Conservation (phyloP, 352 stramenopile species). For the Phytophthora multivora region DNA sequence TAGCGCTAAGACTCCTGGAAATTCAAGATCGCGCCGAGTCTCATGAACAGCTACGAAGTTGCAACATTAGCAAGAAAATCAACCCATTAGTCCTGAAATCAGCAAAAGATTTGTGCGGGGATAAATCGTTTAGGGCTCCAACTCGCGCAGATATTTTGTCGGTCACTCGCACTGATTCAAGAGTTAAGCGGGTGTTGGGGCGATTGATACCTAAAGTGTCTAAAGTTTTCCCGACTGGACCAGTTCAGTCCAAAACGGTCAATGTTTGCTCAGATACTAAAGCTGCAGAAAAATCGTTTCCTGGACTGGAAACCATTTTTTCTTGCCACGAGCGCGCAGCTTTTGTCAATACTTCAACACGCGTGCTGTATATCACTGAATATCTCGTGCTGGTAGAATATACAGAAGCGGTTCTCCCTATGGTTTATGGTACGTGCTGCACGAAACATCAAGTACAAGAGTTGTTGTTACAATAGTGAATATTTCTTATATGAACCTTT, state of each 20-base stretch:
- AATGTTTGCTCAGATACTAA: background rate
- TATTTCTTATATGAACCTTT: too few relatives aligned
- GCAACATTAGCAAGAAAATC: background rate
- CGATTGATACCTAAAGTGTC: background rate
- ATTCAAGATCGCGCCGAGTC: constrained; percentile 3
- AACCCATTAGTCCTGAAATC: background rate
- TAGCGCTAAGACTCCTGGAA: constrained; percentile 11
- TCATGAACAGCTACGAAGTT: background rate
- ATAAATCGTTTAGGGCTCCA: background rate
- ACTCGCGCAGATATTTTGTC: background rate
- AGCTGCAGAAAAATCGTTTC: background rate
- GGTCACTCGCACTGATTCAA: background rate
- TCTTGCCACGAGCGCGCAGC: constrained; percentile 12
- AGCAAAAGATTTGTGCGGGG: background rate
- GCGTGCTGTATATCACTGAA: constrained; percentile 39
- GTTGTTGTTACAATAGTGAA: too few relatives aligned
- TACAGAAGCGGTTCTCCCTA: constrained; percentile 36
- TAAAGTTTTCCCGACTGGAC: background rate
- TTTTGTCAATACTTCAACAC: constrained; percentile 32
- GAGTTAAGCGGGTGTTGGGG: background rate
- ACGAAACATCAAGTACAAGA: background rate
- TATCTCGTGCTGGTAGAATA: constrained; percentile 48
- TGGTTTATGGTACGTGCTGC: constrained; percentile 31
- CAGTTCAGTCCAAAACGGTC: background rate
- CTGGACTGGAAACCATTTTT: constrained; percentile 7